Evolutionary conservation across 345 rosid species (phyloP), one percentile per base, ranked within the genome.

Genomic region (Reutealis trisperma): DNA sequence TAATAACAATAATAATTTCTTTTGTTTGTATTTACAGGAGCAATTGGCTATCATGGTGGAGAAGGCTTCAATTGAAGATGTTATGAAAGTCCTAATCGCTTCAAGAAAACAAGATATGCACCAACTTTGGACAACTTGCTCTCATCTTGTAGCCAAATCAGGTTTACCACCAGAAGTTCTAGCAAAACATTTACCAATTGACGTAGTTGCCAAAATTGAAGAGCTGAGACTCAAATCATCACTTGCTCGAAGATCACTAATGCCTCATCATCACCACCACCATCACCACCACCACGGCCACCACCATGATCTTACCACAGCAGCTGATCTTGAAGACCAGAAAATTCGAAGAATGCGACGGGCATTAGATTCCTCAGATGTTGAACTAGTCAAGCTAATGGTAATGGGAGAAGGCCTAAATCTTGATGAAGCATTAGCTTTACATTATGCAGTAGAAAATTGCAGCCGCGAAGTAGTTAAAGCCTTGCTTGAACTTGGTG

Each of bases 361-460:
- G 44, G 99, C 99, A 6, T 82, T 96, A 13, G 99, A 96, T 79
- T 92, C 98, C 2, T 96, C 98, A 0, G 99, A 96, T 62, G 98
- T 96, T 5, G 98, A 96, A 73, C 85, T 96, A 0, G 97, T 96
- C 54, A 96, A 94, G 87, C 93, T 96, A 5, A 96, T 96, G 99
- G 99, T 96, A 34, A 96, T 96, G 99, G 98, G 98, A 13, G 99
- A 96, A 86, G 99, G 99, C n/a, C 91, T 96, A 3, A 96, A 94
- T 83, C 89, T 96, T 30, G 97, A 94, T 71, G 97, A 96, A 73
- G 92, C 98, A 44, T 77, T 96, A 78, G 99, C 99, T 30, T 79
- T 94, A 37, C 99, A 96, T 80, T 94, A 96, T 74, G 97, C 99
- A 0, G 99, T 94, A 2, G 99, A 96, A 81, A 94, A 86, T 75